phyloP scores from a whole-genome alignment of 306 rosid genomes.

The Cucumis sativus region DNA sequence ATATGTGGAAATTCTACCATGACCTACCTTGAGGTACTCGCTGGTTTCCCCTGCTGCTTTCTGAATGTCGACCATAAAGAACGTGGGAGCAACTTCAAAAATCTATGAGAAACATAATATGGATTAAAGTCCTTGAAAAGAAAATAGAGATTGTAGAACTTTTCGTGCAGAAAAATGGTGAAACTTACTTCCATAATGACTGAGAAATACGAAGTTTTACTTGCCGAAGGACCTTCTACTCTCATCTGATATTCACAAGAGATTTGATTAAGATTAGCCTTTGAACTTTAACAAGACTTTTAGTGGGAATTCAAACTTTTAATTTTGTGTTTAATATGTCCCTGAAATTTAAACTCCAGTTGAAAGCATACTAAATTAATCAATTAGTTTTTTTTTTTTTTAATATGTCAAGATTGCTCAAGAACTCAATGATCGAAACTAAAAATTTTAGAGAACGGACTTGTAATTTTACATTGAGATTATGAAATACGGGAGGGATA shows the following conservation, averaged over 20 bases:
- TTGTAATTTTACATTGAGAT: too few relatives aligned
- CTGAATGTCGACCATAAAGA: slow-evolving; percentile 77
- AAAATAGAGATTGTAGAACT: background rate
- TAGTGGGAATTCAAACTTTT: background rate
- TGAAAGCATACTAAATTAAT: background rate
- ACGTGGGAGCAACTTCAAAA: slow-evolving; percentile 82
- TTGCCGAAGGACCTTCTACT: slow-evolving; percentile 65
- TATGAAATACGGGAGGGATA: too few relatives aligned
- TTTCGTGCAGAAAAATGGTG: background rate
- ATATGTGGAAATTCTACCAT: background rate
- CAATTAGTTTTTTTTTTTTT: too few relatives aligned
- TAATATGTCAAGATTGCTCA: too few relatives aligned
- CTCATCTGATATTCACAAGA: slow-evolving; percentile 59
- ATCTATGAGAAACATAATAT: slow-evolving; percentile 30
- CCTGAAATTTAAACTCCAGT: too few relatives aligned
- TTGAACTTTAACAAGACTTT: too few relatives aligned
- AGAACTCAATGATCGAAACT: too few relatives aligned
- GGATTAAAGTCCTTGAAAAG: background rate
- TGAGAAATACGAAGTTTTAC: slow-evolving; percentile 53
- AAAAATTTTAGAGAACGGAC: too few relatives aligned
- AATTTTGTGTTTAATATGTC: background rate
- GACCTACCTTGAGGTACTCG: slow-evolving; percentile 74
- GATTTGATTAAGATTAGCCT: background rate
- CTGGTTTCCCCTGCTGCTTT: slow-evolving; percentile 72
- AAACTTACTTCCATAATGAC: slow-evolving; percentile 61